Conservation (phyloP, 176 grass and related monocot genomes). For the Ensete glaucum region DNA sequence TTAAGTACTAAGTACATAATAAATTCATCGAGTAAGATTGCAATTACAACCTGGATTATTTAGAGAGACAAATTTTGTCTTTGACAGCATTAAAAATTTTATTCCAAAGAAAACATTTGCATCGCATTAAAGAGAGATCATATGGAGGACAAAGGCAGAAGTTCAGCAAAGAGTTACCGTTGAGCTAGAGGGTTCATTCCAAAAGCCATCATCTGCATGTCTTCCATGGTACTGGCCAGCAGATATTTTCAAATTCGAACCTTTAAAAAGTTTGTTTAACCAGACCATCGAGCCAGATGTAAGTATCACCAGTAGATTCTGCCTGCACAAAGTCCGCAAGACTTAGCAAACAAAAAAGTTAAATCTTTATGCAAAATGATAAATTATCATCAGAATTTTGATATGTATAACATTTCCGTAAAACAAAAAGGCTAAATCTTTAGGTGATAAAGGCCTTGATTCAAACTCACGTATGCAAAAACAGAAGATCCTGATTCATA, state of each 20-base stretch:
- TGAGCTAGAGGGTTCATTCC: conserved; percentile 21
- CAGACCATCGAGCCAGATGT: conserved; percentile 39
- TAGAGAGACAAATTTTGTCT: no score
- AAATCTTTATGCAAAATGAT: background rate
- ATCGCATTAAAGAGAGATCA: background rate
- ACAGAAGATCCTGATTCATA: no score
- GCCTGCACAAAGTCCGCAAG: background rate
- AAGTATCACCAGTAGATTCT: background rate
- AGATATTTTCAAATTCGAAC: conserved; percentile 64
- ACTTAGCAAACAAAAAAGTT: background rate
- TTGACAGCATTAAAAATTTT: background rate
- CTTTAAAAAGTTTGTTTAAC: conserved; percentile 71
- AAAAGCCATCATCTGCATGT: conserved; percentile 29
- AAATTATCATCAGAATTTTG: background rate
- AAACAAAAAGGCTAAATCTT: background rate
- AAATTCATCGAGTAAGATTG: background rate
- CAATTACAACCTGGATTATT: no score
- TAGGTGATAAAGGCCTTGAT: background rate
- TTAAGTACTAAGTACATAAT: background rate
- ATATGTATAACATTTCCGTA: background rate
- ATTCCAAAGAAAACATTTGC: background rate
- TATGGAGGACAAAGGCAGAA: background rate
- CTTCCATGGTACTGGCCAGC: conserved; percentile 58
- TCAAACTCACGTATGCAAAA: no score
- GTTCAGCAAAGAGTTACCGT: conserved; percentile 6